These are phyloP conservation scores for Dichotomocladium elegans DNA, from an alignment of 371 early-diverging fungal species.

Conservation along the genomic window DNA sequence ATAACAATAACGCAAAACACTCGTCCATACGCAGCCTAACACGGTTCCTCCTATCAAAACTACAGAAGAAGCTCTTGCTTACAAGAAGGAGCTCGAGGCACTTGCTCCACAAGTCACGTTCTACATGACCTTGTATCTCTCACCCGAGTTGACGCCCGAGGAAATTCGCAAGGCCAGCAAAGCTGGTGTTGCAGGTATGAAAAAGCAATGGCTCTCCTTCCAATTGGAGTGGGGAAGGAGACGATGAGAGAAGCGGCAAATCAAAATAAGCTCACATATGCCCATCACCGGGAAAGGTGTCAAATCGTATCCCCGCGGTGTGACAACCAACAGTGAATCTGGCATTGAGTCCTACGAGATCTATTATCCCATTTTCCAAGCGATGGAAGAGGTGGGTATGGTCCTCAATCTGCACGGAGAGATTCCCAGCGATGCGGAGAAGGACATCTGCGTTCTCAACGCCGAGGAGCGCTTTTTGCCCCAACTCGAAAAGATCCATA, in stretches of 20 bases:
- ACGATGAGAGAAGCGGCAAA: neutral
- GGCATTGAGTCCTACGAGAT: constrained; percentile 89
- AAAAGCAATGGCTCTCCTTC: neutral
- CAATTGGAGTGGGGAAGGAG: neutral
- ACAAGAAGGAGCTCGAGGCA: constrained; percentile 75
- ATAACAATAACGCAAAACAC: too few species aligned
- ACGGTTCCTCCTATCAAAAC: constrained; percentile 86
- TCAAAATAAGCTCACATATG: neutral
- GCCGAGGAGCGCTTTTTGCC: constrained; percentile 92
- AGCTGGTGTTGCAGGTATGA: constrained; percentile 86
- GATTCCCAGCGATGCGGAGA: constrained; percentile 80
- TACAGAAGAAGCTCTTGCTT: constrained; percentile 83
- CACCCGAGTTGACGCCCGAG: constrained; percentile 83
- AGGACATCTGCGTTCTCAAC: constrained; percentile 90
- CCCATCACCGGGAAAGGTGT: constrained; percentile 58
- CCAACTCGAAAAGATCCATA: constrained; percentile 80
- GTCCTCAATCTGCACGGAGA: constrained; percentile 96
- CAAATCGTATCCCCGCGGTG: constrained; percentile 96
- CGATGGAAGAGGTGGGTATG: constrained; percentile 93
- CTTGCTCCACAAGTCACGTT: constrained; percentile 85
- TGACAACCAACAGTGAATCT: constrained; percentile 95
- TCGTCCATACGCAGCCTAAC: constrained; percentile 89
- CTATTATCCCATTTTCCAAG: constrained; percentile 90
- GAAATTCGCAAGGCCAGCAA: constrained; percentile 85
- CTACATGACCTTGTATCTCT: constrained; percentile 92